Percentiles rank a stretch among this genome's conserved stretches.
These are phyloP conservation scores for Suhomyces terraborum DNA, from an alignment of 1,139 yeast genomes.

Conservation along the genomic window DNA sequence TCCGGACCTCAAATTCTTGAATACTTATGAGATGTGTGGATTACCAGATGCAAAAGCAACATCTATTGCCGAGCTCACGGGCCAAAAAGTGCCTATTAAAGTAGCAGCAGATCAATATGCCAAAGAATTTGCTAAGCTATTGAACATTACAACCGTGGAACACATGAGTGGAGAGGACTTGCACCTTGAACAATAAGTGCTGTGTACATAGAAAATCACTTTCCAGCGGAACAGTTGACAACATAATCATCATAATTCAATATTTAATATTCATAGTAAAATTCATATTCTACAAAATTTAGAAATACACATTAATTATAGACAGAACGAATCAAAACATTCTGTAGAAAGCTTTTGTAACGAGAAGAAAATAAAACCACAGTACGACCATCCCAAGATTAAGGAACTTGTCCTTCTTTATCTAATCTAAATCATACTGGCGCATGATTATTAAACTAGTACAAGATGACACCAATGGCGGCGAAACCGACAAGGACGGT, in stretches of 20 bases:
- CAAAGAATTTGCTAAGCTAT: constrained; percentile 49
- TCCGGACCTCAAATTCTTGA: constrained; percentile 73
- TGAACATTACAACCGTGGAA: constrained; percentile 51
- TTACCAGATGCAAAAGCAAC: constrained; percentile 56
- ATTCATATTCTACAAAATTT: not conserved
- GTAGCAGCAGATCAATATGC: constrained; percentile 56
- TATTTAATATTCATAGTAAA: too few species aligned
- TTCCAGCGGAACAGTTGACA: not conserved
- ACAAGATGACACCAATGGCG: constrained; percentile 64
- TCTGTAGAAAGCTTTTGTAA: constrained; percentile 7
- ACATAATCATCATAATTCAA: not conserved
- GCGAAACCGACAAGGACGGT: constrained; percentile 61
- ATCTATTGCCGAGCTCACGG: constrained; percentile 27
- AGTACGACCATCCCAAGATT: constrained; percentile 9
- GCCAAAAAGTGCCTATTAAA: constrained; percentile 29
- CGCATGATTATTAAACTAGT: constrained; percentile 37
- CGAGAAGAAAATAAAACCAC: constrained; percentile 9
- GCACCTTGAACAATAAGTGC: constrained; percentile 2
- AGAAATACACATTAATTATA: constrained; percentile 7
- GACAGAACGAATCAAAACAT: constrained; percentile 5
- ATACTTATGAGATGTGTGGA: constrained; percentile 83
- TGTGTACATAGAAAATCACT: not conserved
- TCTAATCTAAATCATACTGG: constrained; percentile 10
- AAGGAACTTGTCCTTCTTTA: constrained; percentile 8
- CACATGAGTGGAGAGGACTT: constrained; percentile 39